These are phyloP conservation scores for Mycena galericulata DNA, from an alignment of 768 basidiomycete species.

Conservation along the genomic window DNA sequence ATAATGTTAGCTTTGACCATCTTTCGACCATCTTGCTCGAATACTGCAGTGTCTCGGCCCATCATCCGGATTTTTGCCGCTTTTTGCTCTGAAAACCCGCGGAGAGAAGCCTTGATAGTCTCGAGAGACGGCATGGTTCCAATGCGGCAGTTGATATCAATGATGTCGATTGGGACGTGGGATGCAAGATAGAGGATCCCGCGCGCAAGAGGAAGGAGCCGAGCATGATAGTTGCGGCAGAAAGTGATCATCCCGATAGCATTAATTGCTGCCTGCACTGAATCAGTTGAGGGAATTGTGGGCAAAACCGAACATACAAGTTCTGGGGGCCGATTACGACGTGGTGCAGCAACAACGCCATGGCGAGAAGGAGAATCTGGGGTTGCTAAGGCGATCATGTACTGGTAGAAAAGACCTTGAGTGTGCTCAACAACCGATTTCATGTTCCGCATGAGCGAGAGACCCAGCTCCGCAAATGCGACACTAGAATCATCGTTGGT, in stretches of 20 bases:
- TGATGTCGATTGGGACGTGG: background rate
- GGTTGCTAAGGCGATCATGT: background rate
- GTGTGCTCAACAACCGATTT: background rate
- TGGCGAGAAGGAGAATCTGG: background rate
- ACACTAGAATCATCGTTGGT: background rate
- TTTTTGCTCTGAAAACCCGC: background rate
- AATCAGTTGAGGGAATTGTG: background rate
- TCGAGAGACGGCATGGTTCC: slow-evolving; percentile 1
- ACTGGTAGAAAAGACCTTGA: background rate
- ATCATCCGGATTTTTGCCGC: background rate
- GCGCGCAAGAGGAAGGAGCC: background rate
- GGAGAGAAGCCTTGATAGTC: background rate
- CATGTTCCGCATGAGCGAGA: background rate
- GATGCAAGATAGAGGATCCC: slow-evolving; percentile 1
- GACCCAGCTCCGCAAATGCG: background rate
- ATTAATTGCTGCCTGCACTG: background rate
- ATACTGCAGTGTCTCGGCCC: background rate
- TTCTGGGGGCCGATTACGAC: background rate
- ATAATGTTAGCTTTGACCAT: slow-evolving; percentile 20
- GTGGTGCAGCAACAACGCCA: background rate
- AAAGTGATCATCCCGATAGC: background rate
- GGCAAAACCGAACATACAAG: background rate
- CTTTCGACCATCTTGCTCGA: background rate
- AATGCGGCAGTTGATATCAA: background rate
- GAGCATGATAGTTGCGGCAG: background rate